These are phyloP conservation scores for Colletotrichum chrysophilum DNA, from an alignment of 2,329 filamentous ascomycete species.

Conservation along the genomic window DNA sequence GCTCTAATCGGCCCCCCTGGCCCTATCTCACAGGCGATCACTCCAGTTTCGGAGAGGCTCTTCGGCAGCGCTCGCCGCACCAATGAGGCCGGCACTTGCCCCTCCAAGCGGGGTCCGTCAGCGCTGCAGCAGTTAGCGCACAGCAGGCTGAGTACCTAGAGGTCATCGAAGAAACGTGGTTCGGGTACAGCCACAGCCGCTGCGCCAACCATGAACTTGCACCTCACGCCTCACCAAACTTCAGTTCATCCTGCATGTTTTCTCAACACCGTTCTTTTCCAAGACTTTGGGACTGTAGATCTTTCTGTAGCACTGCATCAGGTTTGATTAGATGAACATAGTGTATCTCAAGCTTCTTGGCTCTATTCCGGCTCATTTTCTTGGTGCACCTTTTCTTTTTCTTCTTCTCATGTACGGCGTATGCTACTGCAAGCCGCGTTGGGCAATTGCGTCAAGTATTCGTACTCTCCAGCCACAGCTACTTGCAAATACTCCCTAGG, in stretches of 20 bases:
- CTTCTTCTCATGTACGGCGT: not conserved
- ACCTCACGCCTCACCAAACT: not conserved
- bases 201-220: not conserved
- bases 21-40: conserved; percentile 1
- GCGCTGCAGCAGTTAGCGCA: not conserved
- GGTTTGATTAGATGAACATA: not conserved
- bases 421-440: not conserved
- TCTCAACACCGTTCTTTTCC: not conserved
- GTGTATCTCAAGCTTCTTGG: not conserved
- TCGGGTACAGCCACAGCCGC: conserved; percentile 5
- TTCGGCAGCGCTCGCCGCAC: conserved; percentile 5
- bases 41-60: conserved; percentile 8
- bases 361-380: not conserved
- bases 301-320: not conserved
- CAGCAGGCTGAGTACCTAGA: not conserved
- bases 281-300: not conserved
- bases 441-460: not conserved
- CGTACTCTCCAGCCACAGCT: not conserved
- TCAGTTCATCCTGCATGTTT: not conserved
- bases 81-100: not conserved
- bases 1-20: not conserved
- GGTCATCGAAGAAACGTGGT: conserved; percentile 11
- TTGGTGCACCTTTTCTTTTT: not conserved
- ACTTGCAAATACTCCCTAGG: not conserved
- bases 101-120: not conserved